Evolutionary conservation across 306 rosid species (phyloP).

Genomic region (Canavalia ensiformis): DNA sequence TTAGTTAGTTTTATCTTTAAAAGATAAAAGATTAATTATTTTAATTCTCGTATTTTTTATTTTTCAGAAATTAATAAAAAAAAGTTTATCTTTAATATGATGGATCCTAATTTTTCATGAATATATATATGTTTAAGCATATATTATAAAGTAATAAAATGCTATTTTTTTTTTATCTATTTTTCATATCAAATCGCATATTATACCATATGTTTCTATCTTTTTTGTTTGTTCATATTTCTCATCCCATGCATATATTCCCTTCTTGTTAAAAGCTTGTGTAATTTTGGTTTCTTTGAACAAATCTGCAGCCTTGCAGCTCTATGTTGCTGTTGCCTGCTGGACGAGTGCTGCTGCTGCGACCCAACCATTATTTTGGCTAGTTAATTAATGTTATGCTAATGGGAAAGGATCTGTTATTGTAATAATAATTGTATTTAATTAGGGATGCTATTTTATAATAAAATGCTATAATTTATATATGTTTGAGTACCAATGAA

Average conservation of each 20-base stretch:
- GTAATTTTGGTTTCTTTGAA: neutral
- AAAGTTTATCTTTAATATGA: too few species aligned
- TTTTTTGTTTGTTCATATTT: too few species aligned
- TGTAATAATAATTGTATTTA: neutral
- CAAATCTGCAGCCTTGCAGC: conserved; percentile 63
- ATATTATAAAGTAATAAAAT: neutral
- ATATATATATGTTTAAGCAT: neutral
- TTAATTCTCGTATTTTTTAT: neutral
- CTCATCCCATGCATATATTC: neutral
- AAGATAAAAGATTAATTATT: too few species aligned
- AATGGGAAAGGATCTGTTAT: conserved; percentile 13
- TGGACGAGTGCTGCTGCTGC: conserved; percentile 65
- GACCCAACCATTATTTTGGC: conserved; percentile 58
- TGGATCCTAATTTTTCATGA: too few species aligned
- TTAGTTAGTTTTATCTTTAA: too few species aligned
- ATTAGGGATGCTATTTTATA: neutral
- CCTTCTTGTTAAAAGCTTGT: conserved; percentile 11
- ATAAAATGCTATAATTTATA: neutral
- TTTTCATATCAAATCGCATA: too few species aligned
- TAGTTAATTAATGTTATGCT: conserved; percentile 7
- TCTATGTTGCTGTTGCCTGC: conserved; percentile 62
- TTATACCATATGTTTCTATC: too few species aligned
- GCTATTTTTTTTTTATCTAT: too few species aligned
- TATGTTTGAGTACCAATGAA: neutral
- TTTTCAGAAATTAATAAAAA: too few species aligned